A percentile compares a stretch with the other conserved stretches of the same genome.
phyloP scores from a whole-genome alignment of 2,329 filamentous ascomycete species.

The Aureobasidium namibiae region DNA sequence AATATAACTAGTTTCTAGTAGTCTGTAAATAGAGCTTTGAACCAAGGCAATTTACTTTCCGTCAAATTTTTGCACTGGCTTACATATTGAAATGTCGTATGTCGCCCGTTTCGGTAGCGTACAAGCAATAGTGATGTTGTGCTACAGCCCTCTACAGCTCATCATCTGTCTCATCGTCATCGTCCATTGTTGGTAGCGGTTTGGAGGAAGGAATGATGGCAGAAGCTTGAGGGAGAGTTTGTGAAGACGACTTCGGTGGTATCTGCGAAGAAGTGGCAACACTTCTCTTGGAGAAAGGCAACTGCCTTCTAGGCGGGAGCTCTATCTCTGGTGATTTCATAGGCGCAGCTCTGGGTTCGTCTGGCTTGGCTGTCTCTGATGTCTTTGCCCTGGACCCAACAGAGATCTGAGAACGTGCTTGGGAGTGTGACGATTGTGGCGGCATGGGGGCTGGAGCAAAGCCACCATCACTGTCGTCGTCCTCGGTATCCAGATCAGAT shows the following conservation, averaged over 20 bases:
- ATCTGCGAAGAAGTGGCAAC: background rate
- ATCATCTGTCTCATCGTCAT: slow-evolving; percentile 28
- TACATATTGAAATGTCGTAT: slow-evolving; percentile 6
- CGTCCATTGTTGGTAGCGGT: slow-evolving; percentile 10
- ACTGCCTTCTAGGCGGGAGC: slow-evolving; percentile 26
- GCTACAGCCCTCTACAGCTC: slow-evolving; percentile 15
- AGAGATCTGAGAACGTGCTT: background rate
- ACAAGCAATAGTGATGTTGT: background rate
- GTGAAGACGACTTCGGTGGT: background rate
- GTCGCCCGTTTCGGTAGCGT: background rate
- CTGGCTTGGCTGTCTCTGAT: background rate
- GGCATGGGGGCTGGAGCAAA: slow-evolving; percentile 14
- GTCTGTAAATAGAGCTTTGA: background rate
- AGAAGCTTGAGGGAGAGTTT: background rate
- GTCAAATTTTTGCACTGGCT: background rate
- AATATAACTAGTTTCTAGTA: background rate
- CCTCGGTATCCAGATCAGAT: slow-evolving; percentile 20
- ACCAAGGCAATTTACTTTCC: background rate
- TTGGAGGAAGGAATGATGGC: background rate
- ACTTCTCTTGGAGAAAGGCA: slow-evolving; percentile 37
- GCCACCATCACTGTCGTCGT: slow-evolving; percentile 20
- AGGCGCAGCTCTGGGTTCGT: background rate
- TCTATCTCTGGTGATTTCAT: slow-evolving; percentile 17
- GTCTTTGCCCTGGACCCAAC: background rate
- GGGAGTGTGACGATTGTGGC: slow-evolving; percentile 7